Conservation (phyloP, 371 early-diverging fungal species). For the Mortierella sp. region DNA sequence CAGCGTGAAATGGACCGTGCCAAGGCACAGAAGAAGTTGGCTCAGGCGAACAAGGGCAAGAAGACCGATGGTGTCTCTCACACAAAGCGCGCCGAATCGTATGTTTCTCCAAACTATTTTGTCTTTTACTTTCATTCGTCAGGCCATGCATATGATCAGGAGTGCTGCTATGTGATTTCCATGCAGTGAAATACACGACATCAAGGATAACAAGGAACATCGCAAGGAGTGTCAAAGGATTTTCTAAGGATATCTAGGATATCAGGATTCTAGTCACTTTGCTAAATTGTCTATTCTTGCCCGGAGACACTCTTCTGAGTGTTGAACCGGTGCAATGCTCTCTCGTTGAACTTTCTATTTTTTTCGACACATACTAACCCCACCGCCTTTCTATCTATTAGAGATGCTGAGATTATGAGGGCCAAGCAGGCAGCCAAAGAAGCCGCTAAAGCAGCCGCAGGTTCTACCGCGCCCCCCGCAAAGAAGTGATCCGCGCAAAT, state of each 20-base stretch:
- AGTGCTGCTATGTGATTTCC: too few species aligned
- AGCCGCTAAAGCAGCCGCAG: constrained; percentile 28
- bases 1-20: constrained; percentile 45
- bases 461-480: constrained; percentile 4
- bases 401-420: constrained; percentile 51
- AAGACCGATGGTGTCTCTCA: constrained; percentile 23
- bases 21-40: constrained; percentile 45
- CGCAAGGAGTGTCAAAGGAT: too few species aligned
- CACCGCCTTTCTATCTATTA: constrained; percentile 4
- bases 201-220: too few species aligned
- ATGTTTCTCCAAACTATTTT: neutral
- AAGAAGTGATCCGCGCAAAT: constrained; percentile 11
- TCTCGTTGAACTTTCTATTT: neutral
- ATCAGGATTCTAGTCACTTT: too few species aligned
- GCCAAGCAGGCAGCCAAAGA: constrained; percentile 44
- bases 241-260: too few species aligned
- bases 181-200: too few species aligned
- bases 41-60: constrained; percentile 25
- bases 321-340: too few species aligned
- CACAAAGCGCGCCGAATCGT: constrained; percentile 34
- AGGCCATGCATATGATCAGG: neutral
- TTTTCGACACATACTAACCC: too few species aligned
- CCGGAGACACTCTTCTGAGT: too few species aligned
- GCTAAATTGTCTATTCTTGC: too few species aligned
- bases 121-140: neutral